Evolutionary conservation across 169 alveolate genomes (phyloP).

Genomic region (Plasmodium ovale): DNA sequence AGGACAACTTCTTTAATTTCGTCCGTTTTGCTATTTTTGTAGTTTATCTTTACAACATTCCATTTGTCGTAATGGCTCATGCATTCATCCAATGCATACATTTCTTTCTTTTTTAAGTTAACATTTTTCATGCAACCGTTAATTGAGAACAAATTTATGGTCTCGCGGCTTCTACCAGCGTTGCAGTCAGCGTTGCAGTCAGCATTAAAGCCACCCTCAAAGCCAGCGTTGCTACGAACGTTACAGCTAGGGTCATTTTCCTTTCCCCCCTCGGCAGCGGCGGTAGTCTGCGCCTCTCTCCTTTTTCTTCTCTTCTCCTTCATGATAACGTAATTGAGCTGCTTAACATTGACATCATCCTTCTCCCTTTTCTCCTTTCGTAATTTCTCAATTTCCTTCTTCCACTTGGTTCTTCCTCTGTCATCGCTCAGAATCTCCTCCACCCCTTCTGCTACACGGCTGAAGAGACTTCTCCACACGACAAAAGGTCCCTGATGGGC

Average conservation of each 20-base stretch:
- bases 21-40: not conserved
- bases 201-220: not conserved
- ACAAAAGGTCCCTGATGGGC: no score
- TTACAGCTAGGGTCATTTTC: not conserved
- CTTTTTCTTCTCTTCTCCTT: conserved; percentile 1
- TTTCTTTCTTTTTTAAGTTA: not conserved
- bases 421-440: not conserved
- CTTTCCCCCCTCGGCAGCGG: not conserved
- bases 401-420: not conserved
- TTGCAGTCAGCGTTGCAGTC: not conserved
- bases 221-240: not conserved
- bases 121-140: conserved; percentile 6
- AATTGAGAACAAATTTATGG: not conserved
- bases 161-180: no score
- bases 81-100: conserved; percentile 3
- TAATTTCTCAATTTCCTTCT: not conserved
- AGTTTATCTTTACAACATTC: not conserved
- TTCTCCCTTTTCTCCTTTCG: not conserved
- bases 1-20: not conserved
- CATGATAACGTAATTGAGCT: conserved; percentile 11
- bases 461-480: not conserved
- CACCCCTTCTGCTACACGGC: not conserved
- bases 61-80: conserved; percentile 13
- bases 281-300: not conserved
- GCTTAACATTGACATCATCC: conserved; percentile 5